phyloP scores from a whole-genome alignment of 2,329 filamentous ascomycete genomes.

The Ophiocordyceps sinensis region DNA sequence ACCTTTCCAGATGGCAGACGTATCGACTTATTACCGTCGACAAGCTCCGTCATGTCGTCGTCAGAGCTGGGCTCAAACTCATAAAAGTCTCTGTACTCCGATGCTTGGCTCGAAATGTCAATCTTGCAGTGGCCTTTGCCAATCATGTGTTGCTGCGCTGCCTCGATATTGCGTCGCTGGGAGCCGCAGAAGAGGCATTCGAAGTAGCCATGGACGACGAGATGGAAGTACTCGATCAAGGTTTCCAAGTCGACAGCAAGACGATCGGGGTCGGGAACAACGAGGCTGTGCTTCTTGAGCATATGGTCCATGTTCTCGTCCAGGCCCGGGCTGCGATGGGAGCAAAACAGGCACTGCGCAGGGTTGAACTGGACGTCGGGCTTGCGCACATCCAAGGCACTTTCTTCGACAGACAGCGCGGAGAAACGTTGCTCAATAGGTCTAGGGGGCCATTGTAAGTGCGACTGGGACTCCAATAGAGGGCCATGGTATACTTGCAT shows the following conservation, averaged over 20 bases:
- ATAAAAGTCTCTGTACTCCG: constrained; percentile 27
- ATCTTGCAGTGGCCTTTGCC: constrained; percentile 32
- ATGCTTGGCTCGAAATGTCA: constrained; percentile 17
- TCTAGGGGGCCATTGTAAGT: no score
- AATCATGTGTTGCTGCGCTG: constrained; percentile 35
- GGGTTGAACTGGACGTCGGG: constrained; percentile 9
- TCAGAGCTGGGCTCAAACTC: neutral
- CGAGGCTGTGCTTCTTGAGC: constrained; percentile 30
- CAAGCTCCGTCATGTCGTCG: neutral
- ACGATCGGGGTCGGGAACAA: constrained; percentile 21
- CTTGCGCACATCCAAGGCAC: neutral
- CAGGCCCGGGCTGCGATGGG: constrained; percentile 12
- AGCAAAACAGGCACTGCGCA: constrained; percentile 29
- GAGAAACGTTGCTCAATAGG: neutral
- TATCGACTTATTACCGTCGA: neutral
- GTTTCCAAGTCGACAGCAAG: constrained; percentile 31
- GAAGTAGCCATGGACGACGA: constrained; percentile 30
- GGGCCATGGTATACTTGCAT: no score
- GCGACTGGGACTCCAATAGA: no score
- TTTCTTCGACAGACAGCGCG: neutral
- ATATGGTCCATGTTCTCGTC: constrained; percentile 30
- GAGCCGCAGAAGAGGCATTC: constrained; percentile 37
- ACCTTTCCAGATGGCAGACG: no score
- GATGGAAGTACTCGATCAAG: constrained; percentile 30
- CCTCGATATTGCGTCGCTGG: constrained; percentile 24